Evolutionary conservation across 2,329 filamentous ascomycete genomes (phyloP), one percentile per base, ranked within the genome.

Genomic region (Fusarium sp.): DNA sequence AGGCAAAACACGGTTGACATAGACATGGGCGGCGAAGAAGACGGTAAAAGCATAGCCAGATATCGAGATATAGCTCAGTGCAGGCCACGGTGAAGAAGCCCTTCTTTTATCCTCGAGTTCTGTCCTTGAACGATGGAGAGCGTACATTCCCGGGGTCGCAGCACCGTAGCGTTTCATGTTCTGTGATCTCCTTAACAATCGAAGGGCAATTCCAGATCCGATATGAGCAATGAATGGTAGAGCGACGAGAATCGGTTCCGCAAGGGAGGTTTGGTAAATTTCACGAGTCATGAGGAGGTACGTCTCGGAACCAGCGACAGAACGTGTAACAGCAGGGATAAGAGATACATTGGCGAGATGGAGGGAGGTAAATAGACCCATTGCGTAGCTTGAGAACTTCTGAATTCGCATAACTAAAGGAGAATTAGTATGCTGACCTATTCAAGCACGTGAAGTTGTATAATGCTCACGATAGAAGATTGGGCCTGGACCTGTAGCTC

Each of bases 231-330:
- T 80, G 26, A 97, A 84, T 4, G 95, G 94, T 4, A 94, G 80
- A 45, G 87, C 90, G 66, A 98, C 89, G 67, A 98, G 86, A 23
- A 97, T 83, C 6, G 94, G 93, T 78, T 98, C 95, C 55, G 92
- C 86, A 18, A 93, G 84, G 4, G 91, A 87, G 2, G 93, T 95
- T 81, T 98, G 95, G 84, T 98, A 98, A 80, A 96, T 90, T 52
- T 97, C 95, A 67, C 95, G 90, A 32, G 94, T 95, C 80, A 97
- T 93, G 71, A 98, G 91, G 52, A 98, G 90, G 81, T 94, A 97
- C 53, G 90, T 90, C 79, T 98, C 95, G 66, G 92, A 92, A 56
- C 90, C 88, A 12, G 91, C 84, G 10, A 96, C 88, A 48, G 92
- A 93, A 62, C 86, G 88, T 42, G 92, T 93, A 53, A 91, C 75